Percentiles rank a stretch among this genome's conserved stretches.
phyloP scores from a whole-genome alignment of 331 rosid genomes.

The Arachis monticola region DNA sequence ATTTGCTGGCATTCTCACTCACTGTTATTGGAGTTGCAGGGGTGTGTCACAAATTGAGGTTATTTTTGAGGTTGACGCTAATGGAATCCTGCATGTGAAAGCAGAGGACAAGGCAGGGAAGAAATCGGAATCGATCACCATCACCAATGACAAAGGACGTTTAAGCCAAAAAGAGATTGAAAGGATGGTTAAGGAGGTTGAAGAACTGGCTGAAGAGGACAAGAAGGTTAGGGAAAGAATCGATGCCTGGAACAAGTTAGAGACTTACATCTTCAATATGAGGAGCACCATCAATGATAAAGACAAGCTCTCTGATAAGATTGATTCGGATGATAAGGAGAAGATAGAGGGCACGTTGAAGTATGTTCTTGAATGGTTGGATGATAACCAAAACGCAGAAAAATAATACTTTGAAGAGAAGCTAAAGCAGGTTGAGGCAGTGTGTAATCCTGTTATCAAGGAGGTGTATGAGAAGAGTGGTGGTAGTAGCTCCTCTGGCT shows the following conservation, averaged over 20 bases:
- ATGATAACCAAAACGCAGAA: constrained; percentile 44
- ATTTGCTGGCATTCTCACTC: not conserved
- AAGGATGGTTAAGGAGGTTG: constrained; percentile 64
- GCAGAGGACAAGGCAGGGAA: too few species aligned
- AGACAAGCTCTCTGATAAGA: not conserved
- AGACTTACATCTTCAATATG: too few species aligned
- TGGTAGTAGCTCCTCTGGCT: not conserved
- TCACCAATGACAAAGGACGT: not conserved
- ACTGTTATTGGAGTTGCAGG: constrained; percentile 32
- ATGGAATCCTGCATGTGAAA: too few species aligned
- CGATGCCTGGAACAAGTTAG: constrained; percentile 48
- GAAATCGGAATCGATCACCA: too few species aligned
- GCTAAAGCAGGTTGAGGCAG: constrained; percentile 38
- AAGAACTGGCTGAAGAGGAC: constrained; percentile 63
- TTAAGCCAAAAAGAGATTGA: constrained; percentile 64
- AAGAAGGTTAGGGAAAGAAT: constrained; percentile 49
- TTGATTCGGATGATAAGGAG: constrained; percentile 53
- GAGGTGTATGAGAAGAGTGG: too few species aligned
- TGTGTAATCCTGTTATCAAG: too few species aligned
- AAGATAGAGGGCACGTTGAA: constrained; percentile 52
- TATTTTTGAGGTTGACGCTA: constrained; percentile 60
- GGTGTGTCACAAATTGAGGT: constrained; percentile 67
- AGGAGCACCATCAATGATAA: too few species aligned
- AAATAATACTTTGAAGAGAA: constrained; percentile 59
- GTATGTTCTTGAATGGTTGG: constrained; percentile 58